A percentile compares a stretch with the other conserved stretches of the same genome.
Evolutionary conservation across 257 asterid species (phyloP).

Genomic region (Nicotiana attenuata): DNA sequence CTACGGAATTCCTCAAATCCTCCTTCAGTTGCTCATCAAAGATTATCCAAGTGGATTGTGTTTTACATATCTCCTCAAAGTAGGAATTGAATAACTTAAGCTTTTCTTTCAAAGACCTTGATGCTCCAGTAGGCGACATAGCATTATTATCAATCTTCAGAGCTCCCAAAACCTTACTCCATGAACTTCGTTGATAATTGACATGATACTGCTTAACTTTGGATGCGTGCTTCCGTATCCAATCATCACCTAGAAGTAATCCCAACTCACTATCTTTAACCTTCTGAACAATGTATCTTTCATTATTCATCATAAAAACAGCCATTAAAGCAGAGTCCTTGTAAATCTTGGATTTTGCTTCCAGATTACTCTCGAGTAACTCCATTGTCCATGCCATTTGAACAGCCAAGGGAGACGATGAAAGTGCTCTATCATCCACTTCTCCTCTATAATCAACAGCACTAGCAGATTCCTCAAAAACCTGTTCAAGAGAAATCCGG

Average conservation of each 20-base stretch:
- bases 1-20: slow-evolving; percentile 61
- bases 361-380: slow-evolving; percentile 85
- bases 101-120: slow-evolving; percentile 65
- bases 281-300: slow-evolving; percentile 80
- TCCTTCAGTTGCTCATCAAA: slow-evolving; percentile 76
- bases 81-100: slow-evolving; percentile 67
- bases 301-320: slow-evolving; percentile 89
- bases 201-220: slow-evolving; percentile 73
- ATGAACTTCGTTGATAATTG: slow-evolving; percentile 81
- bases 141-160: slow-evolving; percentile 52
- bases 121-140: slow-evolving; percentile 49
- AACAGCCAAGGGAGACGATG: slow-evolving; percentile 51
- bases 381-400: slow-evolving; percentile 94
- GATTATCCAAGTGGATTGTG: slow-evolving; percentile 71
- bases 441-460: slow-evolving; percentile 42
- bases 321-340: slow-evolving; percentile 68
- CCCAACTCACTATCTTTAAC: slow-evolving; percentile 67
- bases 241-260: slow-evolving; percentile 73
- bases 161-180: slow-evolving; percentile 85
- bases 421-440: slow-evolving; percentile 51
- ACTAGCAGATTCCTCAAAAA: slow-evolving; percentile 58
- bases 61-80: slow-evolving; percentile 69
- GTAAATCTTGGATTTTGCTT: slow-evolving; percentile 77
- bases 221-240: slow-evolving; percentile 76
- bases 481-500: slow-evolving; percentile 65